phyloP scores from a whole-genome alignment of 495 filamentous ascomycete genomes.

The Penicillium pancosmium region DNA sequence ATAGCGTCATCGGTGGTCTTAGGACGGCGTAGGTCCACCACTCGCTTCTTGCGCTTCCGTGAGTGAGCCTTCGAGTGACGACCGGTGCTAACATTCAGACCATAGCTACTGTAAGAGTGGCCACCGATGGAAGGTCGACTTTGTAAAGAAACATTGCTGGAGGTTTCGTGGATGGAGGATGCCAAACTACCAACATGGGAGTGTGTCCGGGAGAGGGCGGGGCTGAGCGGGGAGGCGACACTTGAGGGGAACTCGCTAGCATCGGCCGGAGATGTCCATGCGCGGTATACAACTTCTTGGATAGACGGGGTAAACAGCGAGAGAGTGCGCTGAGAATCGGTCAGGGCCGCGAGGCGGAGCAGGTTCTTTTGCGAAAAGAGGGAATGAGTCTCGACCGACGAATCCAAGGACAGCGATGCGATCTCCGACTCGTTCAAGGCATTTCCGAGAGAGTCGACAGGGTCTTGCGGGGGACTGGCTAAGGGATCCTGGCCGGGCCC shows the following conservation, averaged over 20 bases:
- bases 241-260: conserved; percentile 60
- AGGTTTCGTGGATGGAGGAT: conserved; percentile 54
- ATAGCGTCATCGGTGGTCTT: conserved; percentile 59
- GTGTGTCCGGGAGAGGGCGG: conserved; percentile 57
- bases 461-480: conserved; percentile 75
- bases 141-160: conserved; percentile 45
- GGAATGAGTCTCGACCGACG: conserved; percentile 73
- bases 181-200: conserved; percentile 61
- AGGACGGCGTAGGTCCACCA: conserved; percentile 81
- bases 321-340: conserved; percentile 80
- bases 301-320: conserved; percentile 86
- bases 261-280: conserved; percentile 85
- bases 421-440: conserved; percentile 72
- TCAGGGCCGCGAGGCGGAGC: conserved; percentile 72
- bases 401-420: conserved; percentile 72
- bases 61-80: conserved; percentile 66
- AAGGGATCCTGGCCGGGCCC: conserved; percentile 72
- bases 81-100: conserved; percentile 65
- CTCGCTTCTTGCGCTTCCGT: conserved; percentile 86
- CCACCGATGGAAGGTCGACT: conserved; percentile 37
- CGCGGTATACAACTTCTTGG: conserved; percentile 81
- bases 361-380: conserved; percentile 92
- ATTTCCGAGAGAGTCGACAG: conserved; percentile 75
- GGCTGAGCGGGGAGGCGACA: conserved; percentile 56
- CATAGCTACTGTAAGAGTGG: conserved; percentile 49